These are phyloP conservation scores for Geotrichum reessii DNA, from an alignment of 1,139 yeast genomes.

Conservation along the genomic window DNA sequence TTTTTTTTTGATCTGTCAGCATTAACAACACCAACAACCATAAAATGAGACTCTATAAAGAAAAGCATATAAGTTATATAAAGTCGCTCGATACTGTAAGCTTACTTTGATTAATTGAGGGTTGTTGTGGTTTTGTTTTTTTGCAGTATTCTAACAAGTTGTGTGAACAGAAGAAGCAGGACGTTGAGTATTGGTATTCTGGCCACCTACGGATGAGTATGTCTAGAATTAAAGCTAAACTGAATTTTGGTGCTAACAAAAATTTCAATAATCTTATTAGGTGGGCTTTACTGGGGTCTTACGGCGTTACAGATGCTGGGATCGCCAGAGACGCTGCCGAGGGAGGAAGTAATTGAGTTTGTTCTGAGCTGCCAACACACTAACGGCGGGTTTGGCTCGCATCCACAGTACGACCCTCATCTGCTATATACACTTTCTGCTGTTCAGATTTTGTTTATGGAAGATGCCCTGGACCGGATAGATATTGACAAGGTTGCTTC, in stretches of 20 bases:
- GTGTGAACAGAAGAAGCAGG: slow-evolving; percentile 40
- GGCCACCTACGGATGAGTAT: slow-evolving; percentile 76
- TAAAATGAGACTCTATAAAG: slow-evolving; percentile 23
- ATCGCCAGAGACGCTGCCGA: slow-evolving; percentile 52
- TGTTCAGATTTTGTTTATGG: slow-evolving; percentile 67
- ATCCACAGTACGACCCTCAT: slow-evolving; percentile 86
- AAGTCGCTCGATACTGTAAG: slow-evolving; percentile 43
- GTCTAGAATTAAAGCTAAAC: slow-evolving; percentile 11
- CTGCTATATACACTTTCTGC: slow-evolving; percentile 83
- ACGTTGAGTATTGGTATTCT: slow-evolving; percentile 78
- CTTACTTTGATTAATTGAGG: neutral
- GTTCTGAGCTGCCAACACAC: slow-evolving; percentile 58
- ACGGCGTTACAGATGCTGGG: slow-evolving; percentile 64
- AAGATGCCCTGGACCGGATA: slow-evolving; percentile 48
- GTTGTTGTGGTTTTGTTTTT: neutral
- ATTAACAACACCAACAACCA: neutral
- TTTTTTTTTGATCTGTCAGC: neutral
- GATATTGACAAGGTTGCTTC: slow-evolving; percentile 39
- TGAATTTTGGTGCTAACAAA: slow-evolving; percentile 4
- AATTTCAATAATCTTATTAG: slow-evolving; percentile 18
- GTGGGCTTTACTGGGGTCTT: slow-evolving; percentile 94
- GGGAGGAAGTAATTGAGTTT: slow-evolving; percentile 57
- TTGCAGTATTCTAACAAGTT: neutral
- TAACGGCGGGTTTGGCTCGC: slow-evolving; percentile 78
- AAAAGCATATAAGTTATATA: slow-evolving; percentile 52